These are phyloP conservation scores for Agroathelia rolfsii DNA, from an alignment of 1,284 basidiomycete species.

Conservation along the genomic window DNA sequence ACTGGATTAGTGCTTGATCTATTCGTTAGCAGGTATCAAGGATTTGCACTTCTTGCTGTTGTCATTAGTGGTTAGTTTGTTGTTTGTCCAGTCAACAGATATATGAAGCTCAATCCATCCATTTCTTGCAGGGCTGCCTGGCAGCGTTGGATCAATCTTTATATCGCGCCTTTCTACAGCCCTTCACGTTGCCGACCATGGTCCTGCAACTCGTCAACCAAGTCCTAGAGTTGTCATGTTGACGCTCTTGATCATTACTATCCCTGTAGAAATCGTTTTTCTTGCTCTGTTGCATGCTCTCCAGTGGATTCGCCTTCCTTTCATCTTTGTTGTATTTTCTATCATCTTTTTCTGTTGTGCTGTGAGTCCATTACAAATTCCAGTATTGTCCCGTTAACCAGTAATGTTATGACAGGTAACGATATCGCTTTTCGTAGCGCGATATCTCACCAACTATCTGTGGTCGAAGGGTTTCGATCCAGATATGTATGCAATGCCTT, in stretches of 20 bases:
- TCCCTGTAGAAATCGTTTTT: slow-evolving; percentile 73
- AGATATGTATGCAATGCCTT: slow-evolving; percentile 88
- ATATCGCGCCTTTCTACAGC: slow-evolving; percentile 85
- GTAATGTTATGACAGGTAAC: slow-evolving; percentile 37
- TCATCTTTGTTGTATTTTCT: slow-evolving; percentile 58
- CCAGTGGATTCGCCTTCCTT: slow-evolving; percentile 68
- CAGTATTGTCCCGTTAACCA: slow-evolving; percentile 3
- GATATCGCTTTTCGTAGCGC: slow-evolving; percentile 63
- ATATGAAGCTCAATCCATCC: slow-evolving; percentile 3
- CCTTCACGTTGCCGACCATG: slow-evolving; percentile 53
- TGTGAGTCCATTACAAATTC: slow-evolving; percentile 39
- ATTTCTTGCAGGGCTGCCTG: slow-evolving; percentile 57
- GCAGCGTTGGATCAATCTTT: slow-evolving; percentile 85
- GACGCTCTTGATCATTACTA: slow-evolving; percentile 62
- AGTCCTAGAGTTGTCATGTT: slow-evolving; percentile 45
- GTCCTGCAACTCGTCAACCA: slow-evolving; percentile 23
- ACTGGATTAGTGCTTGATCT: slow-evolving; percentile 88
- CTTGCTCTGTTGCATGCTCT: slow-evolving; percentile 52
- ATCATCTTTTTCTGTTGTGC: slow-evolving; percentile 64
- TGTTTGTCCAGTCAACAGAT: not conserved
- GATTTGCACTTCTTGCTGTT: slow-evolving; percentile 82
- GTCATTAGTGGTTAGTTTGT: slow-evolving; percentile 69
- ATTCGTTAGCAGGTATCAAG: slow-evolving; percentile 80
- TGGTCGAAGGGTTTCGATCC: slow-evolving; percentile 84
- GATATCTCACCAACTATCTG: slow-evolving; percentile 64